Base-by-base conservation (phyloP, 208 protist genomes). In the Crithidia expoeki region DNA sequence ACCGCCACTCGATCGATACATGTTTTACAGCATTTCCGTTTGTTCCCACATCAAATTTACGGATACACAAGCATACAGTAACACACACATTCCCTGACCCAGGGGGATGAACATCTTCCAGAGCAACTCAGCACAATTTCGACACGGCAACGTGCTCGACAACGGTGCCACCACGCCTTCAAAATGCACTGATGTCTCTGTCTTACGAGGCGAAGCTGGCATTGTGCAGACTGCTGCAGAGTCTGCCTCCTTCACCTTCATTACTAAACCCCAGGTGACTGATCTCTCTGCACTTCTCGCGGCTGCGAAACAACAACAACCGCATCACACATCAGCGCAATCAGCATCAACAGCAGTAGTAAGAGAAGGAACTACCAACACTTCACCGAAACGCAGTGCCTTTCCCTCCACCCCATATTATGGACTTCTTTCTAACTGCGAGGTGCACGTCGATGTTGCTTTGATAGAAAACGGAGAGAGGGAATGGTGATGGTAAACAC, bases 361-460 rank as follows among this genome's bases (percentile, higher is more conserved):
- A 21, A 17, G 14, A 7, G 6, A n/a, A n/a, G 7, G 23, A n/a
- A n/a, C n/a, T n/a, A n/a, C n/a, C n/a, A n/a, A 11, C 7, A n/a
- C 23, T 7, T 28, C 34, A 27, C 2, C 30, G 2, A n/a, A n/a
- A n/a, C n/a, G 2, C 64, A 17, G 10, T 42, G 19, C 47, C 11
- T 88, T 82, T 38, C 87, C 87, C 7, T 58, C 56, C 4, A 49
- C 85, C 0, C 79, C 87, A 1, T 93, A 86, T 57, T 93, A 93
- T 58, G 83, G 80, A 12, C 49, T 83, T 17, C 64, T 86, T 34
- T 64, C 70, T 4, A 47, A 46, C n/a, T 56, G 84, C 27, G 75
- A 85, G 49, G 55, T 92, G 30, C 32, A 70, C 6, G 64, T 92
- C 0, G 79, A 85, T 10, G 61, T 86, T 0, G 58, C 66, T 0